These are phyloP conservation scores for Lyophyllum semitale DNA, from an alignment of 768 basidiomycete genomes.

Conservation along the genomic window DNA sequence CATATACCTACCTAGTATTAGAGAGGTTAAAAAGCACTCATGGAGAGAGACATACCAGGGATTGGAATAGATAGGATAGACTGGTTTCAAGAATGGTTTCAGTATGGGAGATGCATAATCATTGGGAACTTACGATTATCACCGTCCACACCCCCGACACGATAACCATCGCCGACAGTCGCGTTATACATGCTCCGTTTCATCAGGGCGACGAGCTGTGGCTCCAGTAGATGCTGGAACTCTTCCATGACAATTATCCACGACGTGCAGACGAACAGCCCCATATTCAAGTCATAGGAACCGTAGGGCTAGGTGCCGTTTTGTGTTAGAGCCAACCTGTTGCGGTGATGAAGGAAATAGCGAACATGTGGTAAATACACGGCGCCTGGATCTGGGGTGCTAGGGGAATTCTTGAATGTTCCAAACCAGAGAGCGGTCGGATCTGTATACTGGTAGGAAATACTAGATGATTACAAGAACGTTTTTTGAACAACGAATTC, in stretches of 20 bases:
- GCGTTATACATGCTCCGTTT: conserved; percentile 34
- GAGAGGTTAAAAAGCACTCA: not conserved
- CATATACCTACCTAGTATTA: conserved; percentile 25
- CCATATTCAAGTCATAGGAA: conserved; percentile 29
- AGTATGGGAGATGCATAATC: not conserved
- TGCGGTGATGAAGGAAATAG: not conserved
- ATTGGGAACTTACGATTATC: conserved; percentile 25
- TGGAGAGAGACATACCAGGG: conserved; percentile 21
- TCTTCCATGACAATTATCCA: conserved; percentile 33
- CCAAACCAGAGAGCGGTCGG: conserved; percentile 30
- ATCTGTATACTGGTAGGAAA: conserved; percentile 22
- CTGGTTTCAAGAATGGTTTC: conserved; percentile 3
- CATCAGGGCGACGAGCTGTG: conserved; percentile 22
- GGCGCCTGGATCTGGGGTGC: not conserved
- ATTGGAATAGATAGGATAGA: conserved; percentile 30
- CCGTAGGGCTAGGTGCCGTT: conserved; percentile 16
- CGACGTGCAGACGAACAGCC: conserved; percentile 29
- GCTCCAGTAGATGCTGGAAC: conserved; percentile 27
- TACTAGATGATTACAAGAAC: not conserved
- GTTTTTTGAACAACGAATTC: not conserved
- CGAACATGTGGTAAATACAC: not conserved
- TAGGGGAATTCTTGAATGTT: conserved; percentile 19
- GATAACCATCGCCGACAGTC: conserved; percentile 31
- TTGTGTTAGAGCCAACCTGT: not conserved
- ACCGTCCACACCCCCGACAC: conserved; percentile 29